Evolutionary conservation across 192 early-diverging fungal genomes (phyloP), one percentile per base, ranked within the genome.

Genomic region (Podila horticola): DNA sequence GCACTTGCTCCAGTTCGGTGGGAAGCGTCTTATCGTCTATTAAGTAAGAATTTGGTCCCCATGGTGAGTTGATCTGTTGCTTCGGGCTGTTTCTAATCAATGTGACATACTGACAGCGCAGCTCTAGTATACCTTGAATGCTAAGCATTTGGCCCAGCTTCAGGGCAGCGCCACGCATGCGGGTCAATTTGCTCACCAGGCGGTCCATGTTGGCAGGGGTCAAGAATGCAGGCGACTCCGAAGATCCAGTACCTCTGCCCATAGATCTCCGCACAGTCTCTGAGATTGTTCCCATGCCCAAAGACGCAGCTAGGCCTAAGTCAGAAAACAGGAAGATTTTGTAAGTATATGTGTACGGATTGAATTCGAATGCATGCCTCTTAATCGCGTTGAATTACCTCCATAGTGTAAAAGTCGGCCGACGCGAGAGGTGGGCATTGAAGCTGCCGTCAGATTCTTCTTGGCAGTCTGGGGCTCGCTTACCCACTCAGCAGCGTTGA

Each of bases 71-170:
- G 41, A 45, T 13, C 63, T 38, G 36, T 24, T 49, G 15, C 24
- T 8, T 48, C 5, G 28, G 11, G 31, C 2, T 19, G 26, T 41
- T 10, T 48, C 0, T 57, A 72, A 11, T 34, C 58, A 66, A 22
- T 8, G 22, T 12, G 12, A 65, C 0, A 17, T 17, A 51, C 8
- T 41, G 15, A 45, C 4, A 17, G 11, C 15, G 41, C 13, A 13
- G 41, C 41, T 45, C n/a, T 17, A 48, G 3, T 48, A 66, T 87
- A 88, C 94, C 93, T 86, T 99, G 98, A 71, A 99, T 99, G 74
- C 93, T 95, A 3, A 99, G 76, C 96, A 99, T 98, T 81, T 99
- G 98, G 6, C 97, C 98, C 41, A 99, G 88, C 73, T 99, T 99
- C 19, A 99, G 84, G 7, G 98, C 98, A 0, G 98, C 98, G 2